Evolutionary conservation across 2,329 filamentous ascomycete species (phyloP).

Genomic region (Clarireedia hainanense): DNA sequence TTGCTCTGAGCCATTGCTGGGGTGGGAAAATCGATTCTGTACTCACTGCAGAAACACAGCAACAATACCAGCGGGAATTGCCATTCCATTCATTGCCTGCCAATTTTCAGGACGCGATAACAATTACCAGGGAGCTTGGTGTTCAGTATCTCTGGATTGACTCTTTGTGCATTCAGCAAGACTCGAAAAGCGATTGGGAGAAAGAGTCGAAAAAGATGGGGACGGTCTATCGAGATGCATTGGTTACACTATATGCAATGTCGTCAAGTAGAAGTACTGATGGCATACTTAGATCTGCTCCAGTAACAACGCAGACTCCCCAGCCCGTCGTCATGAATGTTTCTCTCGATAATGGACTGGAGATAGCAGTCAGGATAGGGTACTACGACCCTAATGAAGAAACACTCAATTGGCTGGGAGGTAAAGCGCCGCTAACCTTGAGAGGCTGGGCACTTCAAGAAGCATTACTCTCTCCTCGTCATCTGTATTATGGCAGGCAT

Average conservation of each 20-base stretch:
- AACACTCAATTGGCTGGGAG: neutral
- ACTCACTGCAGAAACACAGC: neutral
- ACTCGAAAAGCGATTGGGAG: conserved; percentile 11
- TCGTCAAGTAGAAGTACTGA: neutral
- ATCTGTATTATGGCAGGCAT: neutral
- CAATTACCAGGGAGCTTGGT: neutral
- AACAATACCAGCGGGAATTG: neutral
- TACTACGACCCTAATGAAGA: neutral
- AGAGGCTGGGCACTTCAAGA: neutral
- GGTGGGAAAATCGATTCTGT: neutral
- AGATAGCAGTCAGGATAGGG: neutral
- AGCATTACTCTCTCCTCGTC: neutral
- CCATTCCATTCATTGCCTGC: neutral
- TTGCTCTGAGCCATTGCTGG: neutral
- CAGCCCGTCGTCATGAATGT: neutral
- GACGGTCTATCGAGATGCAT: neutral
- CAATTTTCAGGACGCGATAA: neutral
- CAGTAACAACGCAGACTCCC: no score
- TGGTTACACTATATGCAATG: neutral
- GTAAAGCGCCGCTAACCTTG: neutral
- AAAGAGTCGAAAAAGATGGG: conserved; percentile 10
- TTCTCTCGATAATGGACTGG: neutral
- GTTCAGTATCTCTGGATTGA: neutral
- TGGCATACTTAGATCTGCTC: neutral
- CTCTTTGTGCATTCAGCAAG: neutral